Percentiles rank a stretch among this genome's conserved stretches.
phyloP scores from a whole-genome alignment of 768 basidiomycete genomes.

The Rhodotorula babjevae region DNA sequence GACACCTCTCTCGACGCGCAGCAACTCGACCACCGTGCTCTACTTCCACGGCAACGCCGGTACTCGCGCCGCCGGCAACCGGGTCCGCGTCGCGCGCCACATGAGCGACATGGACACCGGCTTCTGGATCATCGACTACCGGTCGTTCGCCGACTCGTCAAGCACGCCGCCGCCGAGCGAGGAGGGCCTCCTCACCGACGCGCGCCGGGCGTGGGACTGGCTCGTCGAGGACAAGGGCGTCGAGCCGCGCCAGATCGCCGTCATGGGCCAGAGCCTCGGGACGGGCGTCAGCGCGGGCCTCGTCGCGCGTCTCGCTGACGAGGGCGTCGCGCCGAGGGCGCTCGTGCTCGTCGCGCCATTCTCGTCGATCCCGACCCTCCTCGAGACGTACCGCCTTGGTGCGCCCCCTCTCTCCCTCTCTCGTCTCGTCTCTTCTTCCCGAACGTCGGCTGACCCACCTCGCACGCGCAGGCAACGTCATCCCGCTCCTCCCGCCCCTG shows the following conservation, averaged over 20 bases:
- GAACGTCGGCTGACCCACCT: background rate
- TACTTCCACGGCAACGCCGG: slow-evolving; percentile 88
- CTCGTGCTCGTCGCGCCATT: slow-evolving; percentile 38
- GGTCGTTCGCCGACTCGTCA: slow-evolving; percentile 78
- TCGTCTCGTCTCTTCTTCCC: background rate
- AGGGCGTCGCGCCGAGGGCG: slow-evolving; percentile 41
- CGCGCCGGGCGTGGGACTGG: slow-evolving; percentile 76
- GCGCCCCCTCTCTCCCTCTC: background rate
- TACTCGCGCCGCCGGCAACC: slow-evolving; percentile 63
- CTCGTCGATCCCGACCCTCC: slow-evolving; percentile 24
- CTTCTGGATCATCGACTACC: slow-evolving; percentile 81
- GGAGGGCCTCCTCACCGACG: slow-evolving; percentile 64
- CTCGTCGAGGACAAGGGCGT: slow-evolving; percentile 57
- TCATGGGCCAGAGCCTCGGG: slow-evolving; percentile 84
- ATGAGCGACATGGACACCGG: slow-evolving; percentile 60
- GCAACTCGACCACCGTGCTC: slow-evolving; percentile 61
- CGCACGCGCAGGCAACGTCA: background rate
- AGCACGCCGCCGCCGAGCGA: slow-evolving; percentile 64
- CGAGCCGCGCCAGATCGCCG: slow-evolving; percentile 57
- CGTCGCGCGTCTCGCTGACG: slow-evolving; percentile 49
- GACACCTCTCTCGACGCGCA: background rate
- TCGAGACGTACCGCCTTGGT: slow-evolving; percentile 30
- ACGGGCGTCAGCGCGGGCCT: slow-evolving; percentile 64
- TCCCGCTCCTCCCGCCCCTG: slow-evolving; percentile 32
- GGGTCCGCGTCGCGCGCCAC: slow-evolving; percentile 55